A percentile compares a stretch with the other conserved stretches of the same genome.
Conservation (phyloP, 164 flowering plant species). For the Tetrastigma voinierianum region DNA sequence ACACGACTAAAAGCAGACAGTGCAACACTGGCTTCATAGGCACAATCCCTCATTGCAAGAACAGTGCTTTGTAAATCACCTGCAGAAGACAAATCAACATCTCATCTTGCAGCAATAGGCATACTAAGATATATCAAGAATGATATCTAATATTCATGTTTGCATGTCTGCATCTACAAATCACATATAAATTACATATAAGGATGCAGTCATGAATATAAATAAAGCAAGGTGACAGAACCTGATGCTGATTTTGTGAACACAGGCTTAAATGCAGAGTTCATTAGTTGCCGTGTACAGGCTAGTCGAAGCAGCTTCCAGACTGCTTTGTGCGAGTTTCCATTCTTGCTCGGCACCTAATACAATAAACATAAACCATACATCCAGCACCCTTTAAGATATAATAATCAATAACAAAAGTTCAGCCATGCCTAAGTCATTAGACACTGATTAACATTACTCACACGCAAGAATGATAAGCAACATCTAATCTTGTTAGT, state of each 20-base stretch:
- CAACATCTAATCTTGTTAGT: slow-evolving; percentile 70
- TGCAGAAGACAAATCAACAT: slow-evolving; percentile 24
- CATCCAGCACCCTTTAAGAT: background rate
- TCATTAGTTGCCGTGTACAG: slow-evolving; percentile 74
- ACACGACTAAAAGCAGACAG: slow-evolving; percentile 69
- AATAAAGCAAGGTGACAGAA: slow-evolving; percentile 12
- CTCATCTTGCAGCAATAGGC: background rate
- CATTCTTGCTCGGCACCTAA: slow-evolving; percentile 91
- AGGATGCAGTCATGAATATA: background rate
- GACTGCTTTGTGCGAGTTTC: slow-evolving; percentile 73
- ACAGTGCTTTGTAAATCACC: slow-evolving; percentile 84
- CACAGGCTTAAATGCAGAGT: slow-evolving; percentile 67
- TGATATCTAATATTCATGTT: background rate
- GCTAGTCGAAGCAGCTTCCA: slow-evolving; percentile 81
- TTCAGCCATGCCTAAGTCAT: background rate
- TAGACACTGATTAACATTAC: slow-evolving; percentile 18
- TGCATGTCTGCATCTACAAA: background rate
- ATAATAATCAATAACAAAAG: background rate
- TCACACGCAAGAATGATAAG: slow-evolving; percentile 83
- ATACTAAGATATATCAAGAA: background rate
- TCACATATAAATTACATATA: background rate
- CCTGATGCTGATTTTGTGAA: slow-evolving; percentile 89
- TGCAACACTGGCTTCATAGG: slow-evolving; percentile 73
- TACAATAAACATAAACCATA: slow-evolving; percentile 10
- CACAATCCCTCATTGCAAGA: slow-evolving; percentile 77